A percentile compares a stretch with the other conserved stretches of the same genome.
Conservation (phyloP, 2,329 filamentous ascomycete species). For the Nothopassalora personata region DNA sequence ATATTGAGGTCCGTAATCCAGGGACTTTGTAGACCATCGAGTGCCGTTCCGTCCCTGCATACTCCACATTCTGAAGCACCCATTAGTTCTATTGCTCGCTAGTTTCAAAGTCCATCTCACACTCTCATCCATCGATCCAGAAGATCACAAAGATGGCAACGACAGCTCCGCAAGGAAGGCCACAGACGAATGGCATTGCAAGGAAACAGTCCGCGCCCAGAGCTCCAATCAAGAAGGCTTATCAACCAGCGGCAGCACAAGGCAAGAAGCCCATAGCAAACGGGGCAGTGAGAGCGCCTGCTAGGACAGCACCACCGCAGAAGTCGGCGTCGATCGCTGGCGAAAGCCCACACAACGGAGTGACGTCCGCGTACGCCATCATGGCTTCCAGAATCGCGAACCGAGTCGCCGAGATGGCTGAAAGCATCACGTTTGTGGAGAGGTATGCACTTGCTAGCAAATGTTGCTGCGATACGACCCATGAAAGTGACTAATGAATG, state of each 20-base stretch:
- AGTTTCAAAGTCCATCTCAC: neutral
- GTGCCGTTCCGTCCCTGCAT: conserved; percentile 2
- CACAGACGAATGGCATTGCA: conserved; percentile 24
- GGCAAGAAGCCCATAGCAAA: conserved; percentile 19
- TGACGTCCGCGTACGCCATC: conserved; percentile 45
- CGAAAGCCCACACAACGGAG: conserved; percentile 25
- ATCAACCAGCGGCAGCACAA: conserved; percentile 11
- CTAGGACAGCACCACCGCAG: conserved; percentile 25
- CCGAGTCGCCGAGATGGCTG: conserved; percentile 49
- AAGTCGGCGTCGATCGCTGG: conserved; percentile 34
- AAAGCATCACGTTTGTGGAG: conserved; percentile 49
- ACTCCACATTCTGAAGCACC: neutral
- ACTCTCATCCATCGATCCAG: neutral
- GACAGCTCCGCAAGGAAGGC: conserved; percentile 12
- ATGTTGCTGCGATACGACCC: neutral
- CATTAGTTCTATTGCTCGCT: neutral
- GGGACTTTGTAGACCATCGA: neutral
- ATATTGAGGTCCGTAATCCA: neutral
- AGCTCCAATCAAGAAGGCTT: conserved; percentile 20
- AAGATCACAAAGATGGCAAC: conserved; percentile 16
- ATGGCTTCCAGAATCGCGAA: conserved; percentile 49
- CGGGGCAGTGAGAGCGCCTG: conserved; percentile 17
- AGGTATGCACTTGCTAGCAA: conserved; percentile 30
- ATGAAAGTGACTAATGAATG: conserved; percentile 7
- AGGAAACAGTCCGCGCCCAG: conserved; percentile 22